These are phyloP conservation scores for Limonomyces culmigenus DNA, from an alignment of 1,284 basidiomycete genomes.

Conservation along the genomic window DNA sequence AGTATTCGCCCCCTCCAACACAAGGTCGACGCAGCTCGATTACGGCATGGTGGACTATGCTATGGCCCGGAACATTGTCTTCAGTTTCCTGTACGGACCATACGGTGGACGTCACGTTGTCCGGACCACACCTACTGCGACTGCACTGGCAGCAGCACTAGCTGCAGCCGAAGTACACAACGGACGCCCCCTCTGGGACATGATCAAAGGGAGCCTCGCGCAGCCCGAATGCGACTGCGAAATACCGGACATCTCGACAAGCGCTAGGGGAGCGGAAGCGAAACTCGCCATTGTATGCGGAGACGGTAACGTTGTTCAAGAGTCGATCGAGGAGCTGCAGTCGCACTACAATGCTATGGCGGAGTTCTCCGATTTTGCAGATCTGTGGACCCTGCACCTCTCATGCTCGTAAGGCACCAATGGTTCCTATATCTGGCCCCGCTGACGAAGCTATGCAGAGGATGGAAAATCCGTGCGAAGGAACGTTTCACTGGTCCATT, in stretches of 20 bases:
- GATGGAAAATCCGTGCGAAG: conserved; percentile 4
- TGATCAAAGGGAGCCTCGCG: background rate
- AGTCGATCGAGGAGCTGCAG: conserved; percentile 1
- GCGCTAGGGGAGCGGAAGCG: background rate
- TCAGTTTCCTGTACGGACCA: conserved; percentile 1
- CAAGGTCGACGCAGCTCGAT: background rate
- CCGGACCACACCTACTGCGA: background rate
- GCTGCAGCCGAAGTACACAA: background rate
- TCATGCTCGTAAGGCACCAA: conserved; percentile 3
- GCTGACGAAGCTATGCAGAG: too few relatives aligned
- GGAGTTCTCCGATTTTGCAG: conserved; percentile 2
- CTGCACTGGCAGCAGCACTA: background rate
- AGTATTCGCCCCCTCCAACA: background rate
- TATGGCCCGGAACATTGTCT: background rate
- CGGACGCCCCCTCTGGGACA: background rate
- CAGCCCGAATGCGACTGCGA: background rate
- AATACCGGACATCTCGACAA: background rate
- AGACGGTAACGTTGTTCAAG: conserved; percentile 1
- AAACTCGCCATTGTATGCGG: background rate
- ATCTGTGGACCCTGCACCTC: background rate
- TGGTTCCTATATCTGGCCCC: too few relatives aligned
- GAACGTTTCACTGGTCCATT: conserved; percentile 6
- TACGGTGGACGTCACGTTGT: background rate
- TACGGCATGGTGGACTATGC: conserved; percentile 4
- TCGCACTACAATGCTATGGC: background rate